Percentiles rank a stretch among this genome's conserved stretches.
Conservation (phyloP, 441 rosid genomes). For the Gossypium schwendimanii region DNA sequence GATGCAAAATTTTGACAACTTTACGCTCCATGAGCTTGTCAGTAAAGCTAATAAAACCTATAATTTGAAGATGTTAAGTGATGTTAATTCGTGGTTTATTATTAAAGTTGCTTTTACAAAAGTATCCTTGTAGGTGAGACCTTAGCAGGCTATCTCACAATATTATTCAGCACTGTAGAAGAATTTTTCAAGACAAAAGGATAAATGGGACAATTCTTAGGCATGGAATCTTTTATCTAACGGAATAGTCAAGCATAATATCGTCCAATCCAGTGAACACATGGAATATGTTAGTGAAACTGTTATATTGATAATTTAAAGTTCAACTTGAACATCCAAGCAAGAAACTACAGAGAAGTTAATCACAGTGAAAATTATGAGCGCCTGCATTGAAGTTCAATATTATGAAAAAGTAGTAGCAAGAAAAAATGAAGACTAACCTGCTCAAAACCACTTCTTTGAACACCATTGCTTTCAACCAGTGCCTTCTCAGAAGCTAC, state of each 20-base stretch:
- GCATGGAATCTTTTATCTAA: constrained; percentile 3
- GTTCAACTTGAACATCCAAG: not conserved
- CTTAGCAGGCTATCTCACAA: not conserved
- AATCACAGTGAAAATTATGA: not conserved
- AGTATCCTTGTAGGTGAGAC: not conserved
- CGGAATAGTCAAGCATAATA: not conserved
- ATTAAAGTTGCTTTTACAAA: not conserved
- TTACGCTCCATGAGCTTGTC: not conserved
- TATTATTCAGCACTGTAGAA: not conserved
- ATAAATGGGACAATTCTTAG: not conserved
- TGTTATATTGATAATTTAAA: too few species aligned
- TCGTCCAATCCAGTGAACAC: not conserved
- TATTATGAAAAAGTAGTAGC: not conserved
- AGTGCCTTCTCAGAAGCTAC: not conserved
- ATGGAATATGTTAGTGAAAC: not conserved
- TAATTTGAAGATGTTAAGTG: not conserved
- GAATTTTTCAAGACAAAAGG: not conserved
- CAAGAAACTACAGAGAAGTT: not conserved
- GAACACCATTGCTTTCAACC: constrained; percentile 10
- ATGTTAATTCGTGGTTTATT: too few species aligned
- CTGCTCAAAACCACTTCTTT: constrained; percentile 34
- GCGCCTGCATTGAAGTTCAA: not conserved
- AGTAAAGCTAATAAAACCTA: not conserved
- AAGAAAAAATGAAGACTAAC: constrained; percentile 29
- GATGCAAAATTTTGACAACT: not conserved